Percentiles rank a stretch among this genome's conserved stretches.
Evolutionary conservation across 352 stramenopile genomes (phyloP).

Genomic region (Peronospora farinosa): DNA sequence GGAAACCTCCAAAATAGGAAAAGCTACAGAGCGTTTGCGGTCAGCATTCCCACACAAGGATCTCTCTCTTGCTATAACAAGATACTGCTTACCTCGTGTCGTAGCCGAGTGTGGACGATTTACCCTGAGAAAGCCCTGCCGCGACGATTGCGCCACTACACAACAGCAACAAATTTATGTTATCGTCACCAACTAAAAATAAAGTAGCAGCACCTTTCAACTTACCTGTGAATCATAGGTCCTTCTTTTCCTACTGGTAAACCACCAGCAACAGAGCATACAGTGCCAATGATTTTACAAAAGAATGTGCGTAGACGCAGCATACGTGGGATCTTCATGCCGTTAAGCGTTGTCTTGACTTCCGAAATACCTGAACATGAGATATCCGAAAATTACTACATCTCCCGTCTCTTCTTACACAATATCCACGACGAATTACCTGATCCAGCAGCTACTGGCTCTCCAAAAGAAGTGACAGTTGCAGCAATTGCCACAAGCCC

Average conservation of each 20-base stretch:
- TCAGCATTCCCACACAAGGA: not conserved
- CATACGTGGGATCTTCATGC: conserved; percentile 80
- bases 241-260: conserved; percentile 89
- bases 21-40: conserved; percentile 37
- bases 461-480: conserved; percentile 60
- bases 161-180: not conserved
- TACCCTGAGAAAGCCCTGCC: conserved; percentile 69
- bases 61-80: not conserved
- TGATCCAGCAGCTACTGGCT: conserved; percentile 73
- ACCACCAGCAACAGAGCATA: conserved; percentile 77
- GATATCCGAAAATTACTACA: not conserved
- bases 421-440: conserved; percentile 19
- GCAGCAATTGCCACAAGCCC: conserved; percentile 68
- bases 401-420: conserved; percentile 3
- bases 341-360: conserved; percentile 91
- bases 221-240: conserved; percentile 87
- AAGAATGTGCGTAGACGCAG: conserved; percentile 72
- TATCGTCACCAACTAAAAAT: conserved; percentile 20
- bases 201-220: not conserved
- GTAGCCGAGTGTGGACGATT: conserved; percentile 65
- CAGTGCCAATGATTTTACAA: conserved; percentile 85
- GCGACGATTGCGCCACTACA: conserved; percentile 68
- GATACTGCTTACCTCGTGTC: conserved; percentile 45
- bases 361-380: conserved; percentile 78
- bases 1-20: conserved; percentile 83